Conservation (phyloP, 2,329 filamentous ascomycete genomes). For the Colletotrichum sojae region DNA sequence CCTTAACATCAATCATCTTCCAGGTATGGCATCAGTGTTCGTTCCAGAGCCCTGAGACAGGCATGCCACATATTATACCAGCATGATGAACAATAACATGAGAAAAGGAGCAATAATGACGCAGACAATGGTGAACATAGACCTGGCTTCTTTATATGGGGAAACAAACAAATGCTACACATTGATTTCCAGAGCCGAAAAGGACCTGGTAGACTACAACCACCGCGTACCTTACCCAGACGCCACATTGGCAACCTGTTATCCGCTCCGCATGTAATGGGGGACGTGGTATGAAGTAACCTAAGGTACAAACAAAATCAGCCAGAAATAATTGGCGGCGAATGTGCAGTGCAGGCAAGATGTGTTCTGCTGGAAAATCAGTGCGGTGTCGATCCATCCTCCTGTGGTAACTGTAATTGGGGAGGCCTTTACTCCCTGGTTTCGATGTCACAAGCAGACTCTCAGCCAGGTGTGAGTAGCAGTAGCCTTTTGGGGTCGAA, state of each 20-base stretch:
- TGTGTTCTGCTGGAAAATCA: slow-evolving; percentile 39
- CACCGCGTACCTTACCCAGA: slow-evolving; percentile 40
- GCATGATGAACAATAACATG: no score
- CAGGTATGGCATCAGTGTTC: no score
- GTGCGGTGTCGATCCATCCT: slow-evolving; percentile 35
- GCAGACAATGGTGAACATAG: no score
- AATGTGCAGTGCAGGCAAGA: slow-evolving; percentile 15
- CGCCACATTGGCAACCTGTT: slow-evolving; percentile 28
- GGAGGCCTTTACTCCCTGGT: slow-evolving; percentile 30
- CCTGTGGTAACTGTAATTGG: slow-evolving; percentile 23
- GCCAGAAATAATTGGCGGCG: slow-evolving; percentile 37
- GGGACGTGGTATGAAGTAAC: slow-evolving; percentile 36
- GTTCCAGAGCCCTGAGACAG: no score
- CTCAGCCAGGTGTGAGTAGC: no score
- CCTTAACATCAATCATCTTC: no score
- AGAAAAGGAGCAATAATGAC: no score
- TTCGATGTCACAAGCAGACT: not conserved
- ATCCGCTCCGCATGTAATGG: slow-evolving; percentile 34
- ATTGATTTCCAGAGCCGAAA: slow-evolving; percentile 14
- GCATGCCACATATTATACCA: no score
- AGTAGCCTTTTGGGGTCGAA: not conserved
- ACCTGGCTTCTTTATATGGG: no score
- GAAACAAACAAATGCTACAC: not conserved
- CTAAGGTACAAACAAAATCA: slow-evolving; percentile 44
- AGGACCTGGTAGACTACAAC: slow-evolving; percentile 23